Evolutionary conservation across 306 rosid species (phyloP), one percentile per base, ranked within the genome.

Genomic region (Trifolium repens): DNA sequence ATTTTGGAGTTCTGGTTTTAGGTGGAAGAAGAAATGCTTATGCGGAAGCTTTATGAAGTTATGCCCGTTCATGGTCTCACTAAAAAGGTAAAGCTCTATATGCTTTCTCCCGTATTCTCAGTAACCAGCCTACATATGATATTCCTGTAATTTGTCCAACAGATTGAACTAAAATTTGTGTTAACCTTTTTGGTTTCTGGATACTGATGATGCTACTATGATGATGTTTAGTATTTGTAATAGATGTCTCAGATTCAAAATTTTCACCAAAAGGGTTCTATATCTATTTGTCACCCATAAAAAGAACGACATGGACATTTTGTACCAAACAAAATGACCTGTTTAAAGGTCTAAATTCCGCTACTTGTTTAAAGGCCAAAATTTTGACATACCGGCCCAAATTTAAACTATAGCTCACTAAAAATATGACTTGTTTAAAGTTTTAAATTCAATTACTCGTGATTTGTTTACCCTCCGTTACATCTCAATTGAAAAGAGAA

Each of bases 11-110:
- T 65, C 15, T 65, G 77, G 34, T 66, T 77, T 46, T 16, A 82
- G 82, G 85, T 77, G 16, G 82, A 77, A 59, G 82, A 82, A 78
- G 85, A 82, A 67, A 77, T 82, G 85, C 78, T 81, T 37, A 72
- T 82, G 85, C 79, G 39, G 67, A 82, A 77, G 76, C 82, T 82
- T 66, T 66, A 65, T 32, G 72, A 72, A 82, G 75, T 72, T 37
- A 77, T 77, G 79, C 67, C 82, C 30, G 22, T 55, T 49, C 79
- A 26, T 16, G 71, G 66, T 27, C 65, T 65, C 53, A 58, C 75
- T 65, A 60, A 77, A 37, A 57, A 58, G 85, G 79, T 72, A 39
- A 26, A 68, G 15, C 7, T 8, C 5, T 68, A 68, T 39, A 4
- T 65, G 68, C 67, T 15, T 54, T 67, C 14, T 67, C 26, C 9